These are phyloP conservation scores for Pleurotus tuber-regium DNA, from an alignment of 768 basidiomycete species.

Conservation along the genomic window DNA sequence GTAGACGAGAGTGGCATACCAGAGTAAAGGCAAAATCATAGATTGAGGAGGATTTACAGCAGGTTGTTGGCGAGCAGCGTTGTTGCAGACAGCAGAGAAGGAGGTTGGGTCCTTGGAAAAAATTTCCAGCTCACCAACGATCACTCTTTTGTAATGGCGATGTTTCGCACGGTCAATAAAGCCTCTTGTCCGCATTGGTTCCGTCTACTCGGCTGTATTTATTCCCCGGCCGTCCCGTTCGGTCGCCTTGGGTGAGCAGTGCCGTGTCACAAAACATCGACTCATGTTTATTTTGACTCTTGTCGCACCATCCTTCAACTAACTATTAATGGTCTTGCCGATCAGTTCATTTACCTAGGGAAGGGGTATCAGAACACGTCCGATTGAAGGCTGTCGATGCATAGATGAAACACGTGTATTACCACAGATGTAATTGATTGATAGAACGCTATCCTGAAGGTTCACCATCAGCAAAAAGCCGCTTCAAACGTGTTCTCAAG, in stretches of 20 bases:
- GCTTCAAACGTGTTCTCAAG: slow-evolving; percentile 44
- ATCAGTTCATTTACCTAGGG: background rate
- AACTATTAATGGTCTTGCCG: too few relatives aligned
- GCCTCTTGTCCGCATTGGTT: slow-evolving; percentile 8
- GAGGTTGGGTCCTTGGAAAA: slow-evolving; percentile 6
- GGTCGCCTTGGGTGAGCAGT: too few relatives aligned
- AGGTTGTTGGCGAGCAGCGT: slow-evolving; percentile 10
- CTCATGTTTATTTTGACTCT: background rate
- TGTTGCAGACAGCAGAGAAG: slow-evolving; percentile 10
- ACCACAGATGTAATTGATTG: slow-evolving; percentile 9
- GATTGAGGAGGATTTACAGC: slow-evolving; percentile 33
- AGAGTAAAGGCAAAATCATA: slow-evolving; percentile 50
- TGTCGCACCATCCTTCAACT: background rate
- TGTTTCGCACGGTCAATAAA: slow-evolving; percentile 10
- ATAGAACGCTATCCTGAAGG: background rate
- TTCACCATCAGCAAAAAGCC: slow-evolving; percentile 28
- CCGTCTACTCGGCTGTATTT: background rate
- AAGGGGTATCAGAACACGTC: slow-evolving; percentile 1
- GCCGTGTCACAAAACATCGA: background rate
- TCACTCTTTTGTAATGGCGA: background rate
- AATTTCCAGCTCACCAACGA: slow-evolving; percentile 4
- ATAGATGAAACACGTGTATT: slow-evolving; percentile 3
- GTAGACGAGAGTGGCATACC: slow-evolving; percentile 22
- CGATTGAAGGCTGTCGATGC: background rate
- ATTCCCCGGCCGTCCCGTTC: too few relatives aligned